Percentiles rank a stretch among this genome's conserved stretches.
These are phyloP conservation scores for Andrographis paniculata DNA, from an alignment of 305 asterid species.

Conservation along the genomic window DNA sequence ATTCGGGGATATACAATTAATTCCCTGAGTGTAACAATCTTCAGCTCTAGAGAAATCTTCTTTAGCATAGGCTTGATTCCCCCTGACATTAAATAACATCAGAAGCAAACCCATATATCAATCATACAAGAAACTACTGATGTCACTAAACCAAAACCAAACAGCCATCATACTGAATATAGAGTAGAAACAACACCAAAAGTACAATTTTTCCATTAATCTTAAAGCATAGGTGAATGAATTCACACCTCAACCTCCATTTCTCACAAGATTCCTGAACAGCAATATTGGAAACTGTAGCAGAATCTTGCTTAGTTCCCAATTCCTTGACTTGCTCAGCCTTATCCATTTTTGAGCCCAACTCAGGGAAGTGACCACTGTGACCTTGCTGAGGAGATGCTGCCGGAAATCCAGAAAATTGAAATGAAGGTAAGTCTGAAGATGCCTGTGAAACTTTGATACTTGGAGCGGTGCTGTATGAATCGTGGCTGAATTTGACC, in stretches of 20 bases:
- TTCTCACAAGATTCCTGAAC: constrained; percentile 93
- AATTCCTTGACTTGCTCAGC: constrained; percentile 36
- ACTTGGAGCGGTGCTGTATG: constrained; percentile 29
- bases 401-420: constrained; percentile 42
- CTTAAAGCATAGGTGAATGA: no score
- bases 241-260: constrained; percentile 79
- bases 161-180: no score
- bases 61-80: constrained; percentile 87
- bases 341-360: constrained; percentile 31
- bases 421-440: constrained; percentile 38
- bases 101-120: constrained; percentile 23
- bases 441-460: constrained; percentile 35
- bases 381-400: constrained; percentile 36
- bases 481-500: constrained; percentile 36
- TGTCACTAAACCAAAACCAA: no score
- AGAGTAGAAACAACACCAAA: constrained; percentile 5
- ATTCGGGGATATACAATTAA: constrained; percentile 53
- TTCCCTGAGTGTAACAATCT: constrained; percentile 76
- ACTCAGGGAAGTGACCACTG: constrained; percentile 30
- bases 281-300: constrained; percentile 45
- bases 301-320: constrained; percentile 34
- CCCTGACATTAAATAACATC: constrained; percentile 51
- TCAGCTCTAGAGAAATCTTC: constrained; percentile 84
- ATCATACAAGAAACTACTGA: no score
- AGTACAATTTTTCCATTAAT: no score